phyloP scores from a whole-genome alignment of 2,329 filamentous ascomycete genomes.

The Aspergillus novoparasiticus region DNA sequence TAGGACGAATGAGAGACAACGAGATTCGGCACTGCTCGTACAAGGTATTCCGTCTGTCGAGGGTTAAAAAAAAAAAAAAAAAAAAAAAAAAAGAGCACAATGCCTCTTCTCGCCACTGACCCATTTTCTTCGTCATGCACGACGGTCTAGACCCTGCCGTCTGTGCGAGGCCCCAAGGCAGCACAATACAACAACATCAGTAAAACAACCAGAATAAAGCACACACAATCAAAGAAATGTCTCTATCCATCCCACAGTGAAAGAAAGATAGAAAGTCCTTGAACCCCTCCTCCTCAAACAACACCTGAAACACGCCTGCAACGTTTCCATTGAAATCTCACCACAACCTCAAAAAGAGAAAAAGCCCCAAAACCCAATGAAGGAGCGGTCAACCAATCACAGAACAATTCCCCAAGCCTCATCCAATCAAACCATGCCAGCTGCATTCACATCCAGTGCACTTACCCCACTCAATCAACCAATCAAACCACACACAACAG shows the following conservation, averaged over 20 bases:
- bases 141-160: neutral
- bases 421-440: neutral
- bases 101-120: neutral
- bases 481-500: neutral
- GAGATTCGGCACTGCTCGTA: neutral
- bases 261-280: no score
- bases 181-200: neutral
- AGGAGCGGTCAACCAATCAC: neutral
- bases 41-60: no score
- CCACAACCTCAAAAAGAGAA: neutral
- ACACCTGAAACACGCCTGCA: neutral
- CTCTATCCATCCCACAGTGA: neutral
- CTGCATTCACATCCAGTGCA: neutral
- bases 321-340: neutral
- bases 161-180: neutral
- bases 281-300: neutral
- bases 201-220: no score
- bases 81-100: neutral
- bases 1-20: neutral
- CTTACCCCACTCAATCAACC: neutral
- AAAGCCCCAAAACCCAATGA: neutral
- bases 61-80: no score
- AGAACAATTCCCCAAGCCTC: neutral
- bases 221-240: neutral
- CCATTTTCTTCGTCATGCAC: neutral